A percentile compares a stretch with the other conserved stretches of the same genome.
Evolutionary conservation across 345 rosid genomes (phyloP).

Genomic region (Passiflora organensis): DNA sequence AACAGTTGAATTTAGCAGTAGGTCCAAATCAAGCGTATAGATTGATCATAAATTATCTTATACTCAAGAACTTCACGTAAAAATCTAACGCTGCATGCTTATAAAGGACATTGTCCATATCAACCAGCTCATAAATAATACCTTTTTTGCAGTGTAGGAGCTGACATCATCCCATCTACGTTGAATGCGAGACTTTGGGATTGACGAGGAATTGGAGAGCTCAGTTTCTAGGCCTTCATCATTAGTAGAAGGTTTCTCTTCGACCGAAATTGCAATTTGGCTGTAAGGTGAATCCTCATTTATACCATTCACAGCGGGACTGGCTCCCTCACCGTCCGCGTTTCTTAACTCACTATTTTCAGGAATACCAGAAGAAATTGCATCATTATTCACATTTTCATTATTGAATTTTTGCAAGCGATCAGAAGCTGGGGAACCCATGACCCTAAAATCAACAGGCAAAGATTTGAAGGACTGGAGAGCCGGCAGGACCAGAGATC

Average conservation of each 20-base stretch:
- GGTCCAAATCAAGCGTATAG: constrained; percentile 9
- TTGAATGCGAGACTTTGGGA: constrained; percentile 42
- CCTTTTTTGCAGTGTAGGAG: constrained; percentile 74
- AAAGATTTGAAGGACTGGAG: constrained; percentile 61
- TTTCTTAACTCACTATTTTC: constrained; percentile 36
- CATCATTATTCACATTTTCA: too few relatives aligned
- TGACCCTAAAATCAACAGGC: constrained; percentile 60
- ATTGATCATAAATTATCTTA: neutral
- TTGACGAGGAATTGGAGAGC: constrained; percentile 41
- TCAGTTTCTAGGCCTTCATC: constrained; percentile 47
- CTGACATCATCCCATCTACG: constrained; percentile 73
- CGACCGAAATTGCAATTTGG: constrained; percentile 30
- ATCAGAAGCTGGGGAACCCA: constrained; percentile 45
- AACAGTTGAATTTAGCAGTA: constrained; percentile 22
- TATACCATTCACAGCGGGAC: constrained; percentile 17
- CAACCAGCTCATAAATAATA: constrained; percentile 20
- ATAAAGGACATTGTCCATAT: neutral
- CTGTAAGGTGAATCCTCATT: constrained; percentile 80
- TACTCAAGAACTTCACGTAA: constrained; percentile 2
- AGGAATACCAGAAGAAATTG: too few relatives aligned
- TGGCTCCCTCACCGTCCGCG: constrained; percentile 33
- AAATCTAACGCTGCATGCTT: neutral
- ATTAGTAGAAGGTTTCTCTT: constrained; percentile 41
- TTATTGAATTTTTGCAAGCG: constrained; percentile 27
- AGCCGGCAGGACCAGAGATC: constrained; percentile 41